phyloP scores from a whole-genome alignment of 2,329 filamentous ascomycete species.

The Cephalotrichum gorgonifer region DNA sequence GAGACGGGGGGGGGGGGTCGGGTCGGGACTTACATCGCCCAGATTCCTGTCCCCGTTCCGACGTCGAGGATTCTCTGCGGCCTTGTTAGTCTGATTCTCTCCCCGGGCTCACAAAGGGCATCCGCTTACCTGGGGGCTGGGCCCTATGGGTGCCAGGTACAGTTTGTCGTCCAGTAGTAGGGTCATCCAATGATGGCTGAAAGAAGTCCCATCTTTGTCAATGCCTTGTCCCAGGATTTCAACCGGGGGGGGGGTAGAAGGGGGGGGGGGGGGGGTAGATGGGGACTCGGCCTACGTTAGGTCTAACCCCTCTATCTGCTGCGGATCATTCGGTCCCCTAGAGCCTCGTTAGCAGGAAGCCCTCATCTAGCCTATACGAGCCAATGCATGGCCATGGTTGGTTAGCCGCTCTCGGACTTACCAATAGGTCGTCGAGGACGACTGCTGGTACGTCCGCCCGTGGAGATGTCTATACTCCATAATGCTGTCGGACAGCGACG shows the following conservation, averaged over 20 bases:
- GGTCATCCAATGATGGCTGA: conserved; percentile 14
- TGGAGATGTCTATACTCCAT: conserved; percentile 18
- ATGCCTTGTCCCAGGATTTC: no score
- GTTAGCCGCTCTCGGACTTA: no score
- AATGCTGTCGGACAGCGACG: conserved; percentile 21
- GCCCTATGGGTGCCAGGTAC: conserved; percentile 13
- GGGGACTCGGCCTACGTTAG: conserved; percentile 9
- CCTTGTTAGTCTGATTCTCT: background rate
- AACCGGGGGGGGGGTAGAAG: no score
- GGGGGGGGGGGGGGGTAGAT: background rate
- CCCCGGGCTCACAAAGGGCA: background rate
- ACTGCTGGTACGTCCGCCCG: conserved; percentile 15
- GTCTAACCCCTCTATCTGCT: conserved; percentile 16
- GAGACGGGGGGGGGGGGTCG: background rate
- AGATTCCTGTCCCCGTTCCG: conserved; percentile 47
- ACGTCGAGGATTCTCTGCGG: conserved; percentile 27
- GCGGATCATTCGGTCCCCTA: conserved; percentile 16
- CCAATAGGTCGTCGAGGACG: conserved; percentile 17
- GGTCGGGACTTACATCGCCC: conserved; percentile 35
- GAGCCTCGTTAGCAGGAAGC: conserved; percentile 6
- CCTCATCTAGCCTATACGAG: conserved; percentile 7
- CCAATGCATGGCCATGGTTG: no score
- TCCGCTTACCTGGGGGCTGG: conserved; percentile 10
- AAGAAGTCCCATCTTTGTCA: no score
- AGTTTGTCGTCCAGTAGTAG: conserved; percentile 14